Percentiles rank a stretch among this genome's conserved stretches.
phyloP scores from a whole-genome alignment of 768 basidiomycete species.

The Tylopilus rubrobrunneus region DNA sequence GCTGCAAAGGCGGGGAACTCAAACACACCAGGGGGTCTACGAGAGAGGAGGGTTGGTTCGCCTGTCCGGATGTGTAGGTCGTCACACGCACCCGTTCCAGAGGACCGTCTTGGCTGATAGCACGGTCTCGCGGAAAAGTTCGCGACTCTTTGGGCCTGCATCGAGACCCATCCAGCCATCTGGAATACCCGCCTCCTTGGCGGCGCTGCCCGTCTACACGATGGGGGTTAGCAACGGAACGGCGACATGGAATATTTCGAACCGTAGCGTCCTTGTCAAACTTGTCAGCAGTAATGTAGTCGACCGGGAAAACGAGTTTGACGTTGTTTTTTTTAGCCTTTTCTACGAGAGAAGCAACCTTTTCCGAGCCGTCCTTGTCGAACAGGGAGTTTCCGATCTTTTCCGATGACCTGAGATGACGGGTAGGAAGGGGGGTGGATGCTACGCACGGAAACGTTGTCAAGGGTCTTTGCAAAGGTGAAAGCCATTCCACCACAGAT shows the following conservation, averaged over 20 bases:
- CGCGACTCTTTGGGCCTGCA: slow-evolving; percentile 77
- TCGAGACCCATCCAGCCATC: slow-evolving; percentile 96
- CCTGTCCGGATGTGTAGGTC: neutral
- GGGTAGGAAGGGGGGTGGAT: neutral
- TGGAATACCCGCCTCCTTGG: slow-evolving; percentile 85
- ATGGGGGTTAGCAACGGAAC: slow-evolving; percentile 1
- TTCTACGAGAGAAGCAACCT: slow-evolving; percentile 77
- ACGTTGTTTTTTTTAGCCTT: slow-evolving; percentile 92
- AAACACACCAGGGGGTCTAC: slow-evolving; percentile 94
- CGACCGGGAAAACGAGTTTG: slow-evolving; percentile 92
- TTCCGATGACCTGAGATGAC: slow-evolving; percentile 10
- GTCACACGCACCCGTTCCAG: slow-evolving; percentile 77
- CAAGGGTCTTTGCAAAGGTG: slow-evolving; percentile 95
- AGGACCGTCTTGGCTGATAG: slow-evolving; percentile 90
- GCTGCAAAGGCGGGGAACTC: slow-evolving; percentile 90
- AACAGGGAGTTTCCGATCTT: slow-evolving; percentile 93
- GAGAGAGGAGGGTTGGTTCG: slow-evolving; percentile 1
- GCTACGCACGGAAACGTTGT: slow-evolving; percentile 61
- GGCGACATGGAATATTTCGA: slow-evolving; percentile 14
- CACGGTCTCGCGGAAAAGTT: slow-evolving; percentile 78
- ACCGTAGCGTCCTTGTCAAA: slow-evolving; percentile 91
- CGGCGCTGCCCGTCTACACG: slow-evolving; percentile 63
- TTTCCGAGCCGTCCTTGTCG: slow-evolving; percentile 82
- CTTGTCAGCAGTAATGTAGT: slow-evolving; percentile 92
- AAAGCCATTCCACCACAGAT: slow-evolving; percentile 99